phyloP scores from a whole-genome alignment of 2,329 filamentous ascomycete genomes.

The Zelopaecilomyces penicillatus region DNA sequence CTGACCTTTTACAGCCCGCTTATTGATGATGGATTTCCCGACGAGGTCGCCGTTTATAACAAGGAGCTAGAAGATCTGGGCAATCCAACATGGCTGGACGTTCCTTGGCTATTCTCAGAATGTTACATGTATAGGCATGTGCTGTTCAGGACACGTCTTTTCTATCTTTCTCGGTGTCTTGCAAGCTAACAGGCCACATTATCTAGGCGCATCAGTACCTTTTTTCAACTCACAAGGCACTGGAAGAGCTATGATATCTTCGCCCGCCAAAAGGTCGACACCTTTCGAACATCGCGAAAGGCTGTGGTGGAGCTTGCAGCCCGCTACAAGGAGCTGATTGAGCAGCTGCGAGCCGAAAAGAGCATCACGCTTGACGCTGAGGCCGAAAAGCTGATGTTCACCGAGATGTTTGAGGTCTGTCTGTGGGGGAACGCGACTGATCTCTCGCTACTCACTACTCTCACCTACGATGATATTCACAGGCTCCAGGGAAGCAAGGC shows the following conservation, averaged over 20 bases:
- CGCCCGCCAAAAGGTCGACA: constrained; percentile 78
- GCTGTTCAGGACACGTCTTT: background rate
- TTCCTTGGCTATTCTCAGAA: constrained; percentile 84
- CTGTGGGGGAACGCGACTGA: constrained; percentile 97
- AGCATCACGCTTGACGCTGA: constrained; percentile 49
- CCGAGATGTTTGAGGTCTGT: constrained; percentile 92
- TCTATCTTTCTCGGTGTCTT: too few relatives aligned
- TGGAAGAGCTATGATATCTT: constrained; percentile 94
- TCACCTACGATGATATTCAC: constrained; percentile 94
- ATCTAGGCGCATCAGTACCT: constrained; percentile 63
- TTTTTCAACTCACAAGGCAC: constrained; percentile 66
- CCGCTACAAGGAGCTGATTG: constrained; percentile 67
- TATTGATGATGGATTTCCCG: constrained; percentile 64
- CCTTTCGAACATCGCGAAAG: constrained; percentile 83
- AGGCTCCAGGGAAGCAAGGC: constrained; percentile 87
- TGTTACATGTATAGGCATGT: constrained; percentile 81
- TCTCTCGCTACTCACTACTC: constrained; percentile 77
- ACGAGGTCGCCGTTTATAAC: constrained; percentile 82
- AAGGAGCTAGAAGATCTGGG: constrained; percentile 69
- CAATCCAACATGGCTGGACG: constrained; percentile 70
- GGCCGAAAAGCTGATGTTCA: constrained; percentile 71
- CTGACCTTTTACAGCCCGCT: constrained; percentile 48
- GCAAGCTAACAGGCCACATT: constrained; percentile 5
- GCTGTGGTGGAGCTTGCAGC: constrained; percentile 75
- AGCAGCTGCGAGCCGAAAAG: constrained; percentile 51